Evolutionary conservation across 768 basidiomycete genomes (phyloP), one percentile per base, ranked within the genome.

Genomic region (Xerocomellus intermedius): DNA sequence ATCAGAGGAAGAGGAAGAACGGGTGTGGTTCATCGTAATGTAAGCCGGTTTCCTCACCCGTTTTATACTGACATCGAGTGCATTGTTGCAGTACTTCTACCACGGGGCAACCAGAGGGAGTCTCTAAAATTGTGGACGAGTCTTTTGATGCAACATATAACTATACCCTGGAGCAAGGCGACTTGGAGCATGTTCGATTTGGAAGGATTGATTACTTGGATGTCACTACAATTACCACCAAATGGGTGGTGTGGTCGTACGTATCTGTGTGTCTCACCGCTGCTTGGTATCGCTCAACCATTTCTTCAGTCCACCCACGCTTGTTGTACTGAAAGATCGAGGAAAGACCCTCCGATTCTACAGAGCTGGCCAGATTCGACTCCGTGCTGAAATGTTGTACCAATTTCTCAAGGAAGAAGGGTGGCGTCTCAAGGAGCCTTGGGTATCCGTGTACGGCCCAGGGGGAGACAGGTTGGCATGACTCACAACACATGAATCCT

Each of bases 131-230:
- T 45, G 79, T 90, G 42, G 90, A 94, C 70, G 67, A 83, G 32
- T 74, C 83, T 28, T 94, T 92, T 64, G 91, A 93, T 64, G 76
- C 79, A 12, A 81, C 91, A 3, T 91, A 78, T 68, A 89, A 92
- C 68, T 72, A 80, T 58, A 80, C 85, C 6, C 50, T 81, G 33
- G 66, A 81, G 14, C 79, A 78, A 21, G 79, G 78, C 10, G 89
- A 87, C 66, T 71, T 91, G 17, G 84, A 83, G 4, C 69, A 90
- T 64, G 80, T 94, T 53, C 84, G 82, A 54, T 95, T 87, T 81
- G 94, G 83, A 48, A 84, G 94, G 57, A 83, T 96, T 54, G 91
- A 95, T 74, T 96, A 94, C 70, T 73, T 93, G 59, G 85, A 87
- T 57, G 92, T 94, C 58, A 93, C 90, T 4, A 73, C 77, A 50